Base-by-base conservation (phyloP, 345 rosid species). In the Anastatica hierochuntica region DNA sequence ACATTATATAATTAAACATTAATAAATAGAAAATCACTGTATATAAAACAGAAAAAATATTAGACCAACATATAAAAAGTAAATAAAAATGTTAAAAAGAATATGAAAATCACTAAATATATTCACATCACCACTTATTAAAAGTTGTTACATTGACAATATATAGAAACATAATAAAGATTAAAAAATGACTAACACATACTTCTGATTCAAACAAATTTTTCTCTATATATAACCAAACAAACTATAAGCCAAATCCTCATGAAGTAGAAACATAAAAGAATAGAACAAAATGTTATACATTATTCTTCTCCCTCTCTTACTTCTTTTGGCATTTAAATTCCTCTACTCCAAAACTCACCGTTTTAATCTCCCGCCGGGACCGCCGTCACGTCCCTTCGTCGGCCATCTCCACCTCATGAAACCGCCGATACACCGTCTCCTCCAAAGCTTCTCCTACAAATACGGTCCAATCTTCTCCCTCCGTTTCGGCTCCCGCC, bases 371-470 rank as follows among this genome's bases (percentile, higher is more conserved):
- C 58, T 61, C 15, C 58, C 66, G 5, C 79, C 81, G 0, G 79
- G 77, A 2, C 51, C 68, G 33, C 81, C 77, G 13, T 47, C 51
- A 19, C 42, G 69, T 46, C 74, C 77, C 6, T 29, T 80, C 39
- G 19, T 80, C 20, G 81, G 87, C 63, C 79, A 74, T 43, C 74
- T 77, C 35, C 71, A 77, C 67, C 75, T 75, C 38, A 18, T 80
- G 53, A 76, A 53, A 56, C 53, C 69, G 1, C 74, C 84, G 6
- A 53, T 80, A 37, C 60, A 72, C 56, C 64, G 43, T 24, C 52
- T 78, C 6, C 42, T 81, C 10, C 43, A 46, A 13, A 26, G 38
- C 2, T 63, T 64, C 38, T 31, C 43, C 2, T 10, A 66, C 7
- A 41, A 60, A n/a, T 58, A 74, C 49, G 88, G 84, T 4, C 82